Conservation (phyloP, 2,329 filamentous ascomycete genomes). For the Trichoderma polysporum region DNA sequence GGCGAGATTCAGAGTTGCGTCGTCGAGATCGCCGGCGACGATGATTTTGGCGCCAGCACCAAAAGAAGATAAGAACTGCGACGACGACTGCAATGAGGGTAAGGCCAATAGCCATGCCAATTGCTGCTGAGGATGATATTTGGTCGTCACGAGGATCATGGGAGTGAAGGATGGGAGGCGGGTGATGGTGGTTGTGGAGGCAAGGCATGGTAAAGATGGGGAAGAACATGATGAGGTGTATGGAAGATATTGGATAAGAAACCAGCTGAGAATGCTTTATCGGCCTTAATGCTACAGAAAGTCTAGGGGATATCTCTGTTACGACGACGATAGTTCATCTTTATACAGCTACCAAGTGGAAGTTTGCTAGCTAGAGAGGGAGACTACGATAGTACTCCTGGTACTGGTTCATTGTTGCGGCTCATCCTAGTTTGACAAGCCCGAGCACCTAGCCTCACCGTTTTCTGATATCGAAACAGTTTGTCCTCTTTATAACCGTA, state of each 20-base stretch:
- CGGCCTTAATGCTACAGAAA: background rate
- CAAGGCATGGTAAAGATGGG: slow-evolving; percentile 12
- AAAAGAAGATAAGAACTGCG: background rate
- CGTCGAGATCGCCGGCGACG: background rate
- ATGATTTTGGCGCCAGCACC: slow-evolving; percentile 5
- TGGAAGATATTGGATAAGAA: background rate
- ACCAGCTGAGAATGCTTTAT: background rate
- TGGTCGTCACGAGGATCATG: background rate
- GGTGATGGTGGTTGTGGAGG: background rate
- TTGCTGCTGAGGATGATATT: slow-evolving; percentile 1
- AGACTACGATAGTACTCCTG: background rate
- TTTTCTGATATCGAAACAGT: slow-evolving; percentile 5
- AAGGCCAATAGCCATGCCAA: slow-evolving; percentile 14
- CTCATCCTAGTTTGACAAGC: background rate
- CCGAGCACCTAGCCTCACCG: slow-evolving; percentile 3
- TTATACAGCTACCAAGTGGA: background rate
- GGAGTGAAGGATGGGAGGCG: background rate
- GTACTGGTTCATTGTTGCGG: background rate
- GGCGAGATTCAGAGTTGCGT: background rate
- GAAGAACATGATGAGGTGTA: slow-evolving; percentile 4
- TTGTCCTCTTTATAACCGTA: background rate
- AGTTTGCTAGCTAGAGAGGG: slow-evolving; percentile 1
- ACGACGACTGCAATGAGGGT: background rate
- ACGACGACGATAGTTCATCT: background rate
- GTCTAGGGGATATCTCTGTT: background rate